Base-by-base conservation (phyloP, 176 grass and related monocot species). In the Miscanthus lutarioriparius region DNA sequence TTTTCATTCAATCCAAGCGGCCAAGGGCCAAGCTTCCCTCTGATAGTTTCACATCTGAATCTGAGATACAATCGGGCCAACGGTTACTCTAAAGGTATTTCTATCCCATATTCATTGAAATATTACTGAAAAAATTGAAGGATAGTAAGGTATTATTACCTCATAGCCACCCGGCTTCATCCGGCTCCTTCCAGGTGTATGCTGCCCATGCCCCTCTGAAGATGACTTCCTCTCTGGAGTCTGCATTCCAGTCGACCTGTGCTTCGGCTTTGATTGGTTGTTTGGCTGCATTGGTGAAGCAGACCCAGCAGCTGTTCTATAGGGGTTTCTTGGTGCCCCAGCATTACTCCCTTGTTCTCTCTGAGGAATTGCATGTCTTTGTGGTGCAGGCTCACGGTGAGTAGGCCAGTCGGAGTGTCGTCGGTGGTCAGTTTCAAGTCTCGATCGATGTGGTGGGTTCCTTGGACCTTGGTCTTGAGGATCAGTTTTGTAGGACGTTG, bases 101-200 rank as follows among this genome's bases (percentile, higher is more conserved):
- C 4, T 71, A 6, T 17, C 48, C 16, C 48, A 83, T 22, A 64
- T 32, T 73, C 1, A 79, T 78, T 86, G 43, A 14, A 1, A 4
- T 7, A 68, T 3, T 82, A n/a, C n/a, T n/a, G n/a, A n/a, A n/a
- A n/a, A n/a, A n/a, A n/a, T n/a, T n/a, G n/a, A n/a, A n/a, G 37
- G 11, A 49, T 38, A 45, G 64, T 43, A 70, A 80, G 49, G n/a
- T 51, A 28, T 19, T 85, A 68, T 63, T 66, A 51, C 78, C 26
- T 91, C 74, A 22, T 82, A 78, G 58, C 82, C 86, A 45, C 37
- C 51, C 4, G 54, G 82, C 39, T 77, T 91, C 77, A n/a, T 72
- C 10, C 82, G 85, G 73, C 73, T 59, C 65, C 90, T 88, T 78
- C 78, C 56, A 80, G 90, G 86, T 76, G 90, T 91, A 67, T 63